phyloP scores from a whole-genome alignment of 2,329 filamentous ascomycete genomes.

The Fusarium illudens region DNA sequence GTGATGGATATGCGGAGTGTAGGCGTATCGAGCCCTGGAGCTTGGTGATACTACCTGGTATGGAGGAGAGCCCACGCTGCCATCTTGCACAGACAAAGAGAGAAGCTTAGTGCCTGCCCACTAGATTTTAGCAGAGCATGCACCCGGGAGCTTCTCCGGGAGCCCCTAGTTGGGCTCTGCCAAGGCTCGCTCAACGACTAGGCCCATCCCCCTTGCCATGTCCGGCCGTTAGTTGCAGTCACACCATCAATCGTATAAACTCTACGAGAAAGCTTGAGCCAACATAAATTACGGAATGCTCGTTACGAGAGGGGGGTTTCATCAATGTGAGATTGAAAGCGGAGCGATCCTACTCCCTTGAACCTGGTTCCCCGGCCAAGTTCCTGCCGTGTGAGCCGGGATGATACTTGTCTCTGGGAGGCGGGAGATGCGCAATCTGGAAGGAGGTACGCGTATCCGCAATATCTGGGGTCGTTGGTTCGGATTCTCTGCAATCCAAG shows the following conservation, averaged over 20 bases:
- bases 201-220: not conserved
- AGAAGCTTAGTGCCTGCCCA: not conserved
- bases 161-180: not conserved
- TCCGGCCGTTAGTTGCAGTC: not conserved
- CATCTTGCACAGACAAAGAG: not conserved
- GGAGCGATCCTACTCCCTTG: not conserved
- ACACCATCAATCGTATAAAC: not conserved
- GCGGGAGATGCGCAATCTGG: not conserved
- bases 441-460: not conserved
- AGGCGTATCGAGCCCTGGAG: not conserved
- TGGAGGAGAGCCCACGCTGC: not conserved
- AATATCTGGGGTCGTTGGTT: not conserved
- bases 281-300: not conserved
- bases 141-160: not conserved
- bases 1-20: not conserved
- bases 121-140: not conserved
- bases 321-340: not conserved
- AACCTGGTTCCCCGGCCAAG: not conserved
- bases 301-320: not conserved
- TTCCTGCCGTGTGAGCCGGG: not conserved
- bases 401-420: not conserved
- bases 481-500: not conserved
- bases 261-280: not conserved
- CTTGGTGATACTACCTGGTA: not conserved
- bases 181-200: not conserved